A percentile compares a stretch with the other conserved stretches of the same genome.
phyloP scores from a whole-genome alignment of 129 eudicot genomes.

The Ambrosia trifida region DNA sequence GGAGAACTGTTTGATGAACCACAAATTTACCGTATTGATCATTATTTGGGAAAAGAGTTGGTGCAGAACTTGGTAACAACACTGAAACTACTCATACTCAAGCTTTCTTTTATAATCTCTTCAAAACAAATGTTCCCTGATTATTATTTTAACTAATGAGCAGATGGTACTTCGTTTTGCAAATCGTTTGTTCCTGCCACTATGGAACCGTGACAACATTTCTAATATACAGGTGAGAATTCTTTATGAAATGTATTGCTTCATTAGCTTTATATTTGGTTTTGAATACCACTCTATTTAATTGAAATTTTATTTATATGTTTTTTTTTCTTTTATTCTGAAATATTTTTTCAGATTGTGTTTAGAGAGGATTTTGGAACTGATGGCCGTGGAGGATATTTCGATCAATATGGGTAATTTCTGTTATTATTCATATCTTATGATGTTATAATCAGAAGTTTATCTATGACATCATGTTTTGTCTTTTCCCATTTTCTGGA shows the following conservation, averaged over 20 bases:
- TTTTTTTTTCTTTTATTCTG: too few species aligned
- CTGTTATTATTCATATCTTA: neutral
- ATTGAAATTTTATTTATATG: too few species aligned
- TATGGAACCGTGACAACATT: constrained; percentile 97
- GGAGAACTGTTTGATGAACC: constrained; percentile 95
- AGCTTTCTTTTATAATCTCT: neutral
- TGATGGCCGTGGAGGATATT: constrained; percentile 99
- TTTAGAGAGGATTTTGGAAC: constrained; percentile 99
- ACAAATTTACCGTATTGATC: constrained; percentile 97
- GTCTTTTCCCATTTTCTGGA: neutral
- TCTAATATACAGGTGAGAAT: constrained; percentile 42
- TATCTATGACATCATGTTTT: neutral
- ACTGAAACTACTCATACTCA: neutral
- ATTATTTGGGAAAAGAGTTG: constrained; percentile 94
- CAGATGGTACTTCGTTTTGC: constrained; percentile 99
- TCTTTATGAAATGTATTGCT: too few species aligned
- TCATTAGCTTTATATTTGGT: neutral
- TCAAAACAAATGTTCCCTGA: neutral
- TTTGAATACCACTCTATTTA: neutral
- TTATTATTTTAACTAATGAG: constrained; percentile 22
- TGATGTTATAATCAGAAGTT: neutral
- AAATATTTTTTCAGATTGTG: constrained; percentile 78
- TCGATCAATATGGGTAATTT: constrained; percentile 94
- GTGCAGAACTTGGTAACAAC: constrained; percentile 89
- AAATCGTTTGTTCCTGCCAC: constrained; percentile 89